Evolutionary conservation across 176 grass and related monocot genomes (phyloP).

Genomic region (Elymus sibiricus): DNA sequence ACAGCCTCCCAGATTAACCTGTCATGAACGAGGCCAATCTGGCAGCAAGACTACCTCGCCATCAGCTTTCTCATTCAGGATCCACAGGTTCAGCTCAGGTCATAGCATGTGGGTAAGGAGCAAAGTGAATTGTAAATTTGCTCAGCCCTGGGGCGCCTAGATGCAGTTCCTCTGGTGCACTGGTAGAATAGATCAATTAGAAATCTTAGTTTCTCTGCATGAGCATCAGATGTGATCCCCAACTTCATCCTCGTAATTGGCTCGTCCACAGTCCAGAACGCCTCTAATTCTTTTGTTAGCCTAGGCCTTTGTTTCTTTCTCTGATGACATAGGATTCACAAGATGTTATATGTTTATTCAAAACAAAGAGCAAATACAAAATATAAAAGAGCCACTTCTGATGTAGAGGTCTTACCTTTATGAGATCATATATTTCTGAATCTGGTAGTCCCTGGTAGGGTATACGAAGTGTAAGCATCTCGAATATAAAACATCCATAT

Average conservation of each 20-base stretch:
- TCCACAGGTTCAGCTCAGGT: slow-evolving; percentile 37
- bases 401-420: slow-evolving; percentile 48
- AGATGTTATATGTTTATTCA: slow-evolving; percentile 20
- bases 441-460: slow-evolving; percentile 75
- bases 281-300: slow-evolving; percentile 78
- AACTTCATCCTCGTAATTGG: slow-evolving; percentile 42
- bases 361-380: slow-evolving; percentile 10
- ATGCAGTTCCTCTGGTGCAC: slow-evolving; percentile 67
- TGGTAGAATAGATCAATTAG: slow-evolving; percentile 82
- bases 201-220: slow-evolving; percentile 71
- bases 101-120: slow-evolving; percentile 46
- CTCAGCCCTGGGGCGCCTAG: slow-evolving; percentile 62
- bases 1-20: not conserved
- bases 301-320: slow-evolving; percentile 79
- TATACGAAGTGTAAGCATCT: slow-evolving; percentile 78
- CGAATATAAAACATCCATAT: slow-evolving; percentile 87
- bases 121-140: slow-evolving; percentile 63
- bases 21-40: not conserved
- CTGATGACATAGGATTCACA: slow-evolving; percentile 31
- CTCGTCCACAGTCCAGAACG: slow-evolving; percentile 57
- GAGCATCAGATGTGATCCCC: slow-evolving; percentile 61
- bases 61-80: not conserved
- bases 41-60: not conserved
- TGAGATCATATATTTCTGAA: slow-evolving; percentile 75
- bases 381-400: not conserved